Evolutionary conservation across 257 asterid genomes (phyloP), one percentile per base, ranked within the genome.

Genomic region (Solanum chilense): DNA sequence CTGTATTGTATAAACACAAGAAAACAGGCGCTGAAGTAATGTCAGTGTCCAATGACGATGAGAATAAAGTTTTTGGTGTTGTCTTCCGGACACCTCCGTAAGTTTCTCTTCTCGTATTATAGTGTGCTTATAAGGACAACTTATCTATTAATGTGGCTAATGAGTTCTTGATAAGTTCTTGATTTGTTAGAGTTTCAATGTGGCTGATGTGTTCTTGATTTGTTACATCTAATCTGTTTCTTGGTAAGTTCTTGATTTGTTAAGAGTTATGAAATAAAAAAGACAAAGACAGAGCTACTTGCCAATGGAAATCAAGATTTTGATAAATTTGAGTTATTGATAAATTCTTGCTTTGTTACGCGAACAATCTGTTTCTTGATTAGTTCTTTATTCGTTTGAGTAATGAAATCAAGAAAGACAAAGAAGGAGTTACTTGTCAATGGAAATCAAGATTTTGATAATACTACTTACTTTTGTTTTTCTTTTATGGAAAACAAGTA

Each of bases 31-130:
- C 99, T 5, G 98, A 97, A 91, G 90, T 97, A 83, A 97, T 97
- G 98, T 96, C 99, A 0, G 95, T 97, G 39, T 93, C 95, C 23
- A 97, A 96, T 84, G 99, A 97, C 10, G 99, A 97, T 20, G 99
- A 97, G 96, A 97, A 97, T 88, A 97, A 97, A 89, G 98, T 94
- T 58, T 97, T 97, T 29, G 99, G 99, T 87, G 93, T 97, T 90
- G 99, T 97, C 85, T 93, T 97, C 88, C 92, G 98, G 83, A 96
- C 98, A 21, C 99, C 99, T 86, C 98, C 98, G 99, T 97, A 92
- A 93, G 99, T 87, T 47, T 44, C 12, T 85, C 41, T 29, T 73
- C 42, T 29, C 15, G n/a, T 21, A 44, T 69, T 31, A 18, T 78
- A 47, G 42, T 29, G 15, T 81, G 69, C 45, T 81, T 81, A 14